Percentiles rank a stretch among this genome's conserved stretches.
phyloP scores from a whole-genome alignment of 2,329 filamentous ascomycete species.

The Aspergillus caelatus region DNA sequence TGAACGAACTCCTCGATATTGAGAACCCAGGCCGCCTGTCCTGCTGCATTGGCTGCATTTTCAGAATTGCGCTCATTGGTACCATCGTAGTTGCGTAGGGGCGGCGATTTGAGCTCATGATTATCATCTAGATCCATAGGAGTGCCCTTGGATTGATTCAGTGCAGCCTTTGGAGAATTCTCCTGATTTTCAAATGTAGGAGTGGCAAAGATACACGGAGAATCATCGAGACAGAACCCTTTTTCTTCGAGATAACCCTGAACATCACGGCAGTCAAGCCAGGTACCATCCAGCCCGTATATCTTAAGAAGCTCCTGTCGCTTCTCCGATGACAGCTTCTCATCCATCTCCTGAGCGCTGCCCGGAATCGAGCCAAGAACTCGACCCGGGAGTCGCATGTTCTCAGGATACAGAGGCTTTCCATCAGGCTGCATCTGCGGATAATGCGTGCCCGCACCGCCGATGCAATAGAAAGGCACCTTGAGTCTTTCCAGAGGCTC shows the following conservation, averaged over 20 bases:
- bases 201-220: not conserved
- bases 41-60: not conserved
- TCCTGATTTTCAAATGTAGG: not conserved
- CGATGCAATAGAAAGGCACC: constrained; percentile 66
- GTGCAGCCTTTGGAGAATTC: not conserved
- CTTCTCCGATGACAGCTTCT: not conserved
- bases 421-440: constrained; percentile 42
- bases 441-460: constrained; percentile 70
- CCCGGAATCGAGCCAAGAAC: constrained; percentile 15
- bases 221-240: constrained; percentile 7
- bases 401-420: constrained; percentile 33
- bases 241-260: constrained; percentile 21
- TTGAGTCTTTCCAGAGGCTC: constrained; percentile 61
- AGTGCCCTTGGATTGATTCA: not conserved
- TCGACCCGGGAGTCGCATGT: constrained; percentile 26
- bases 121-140: not conserved
- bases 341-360: not conserved
- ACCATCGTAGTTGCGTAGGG: not conserved
- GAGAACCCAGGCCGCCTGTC: not conserved
- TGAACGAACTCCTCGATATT: constrained; percentile 11
- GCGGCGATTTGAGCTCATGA: not conserved
- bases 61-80: not conserved
- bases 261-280: constrained; percentile 27
- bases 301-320: constrained; percentile 13
- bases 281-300: constrained; percentile 22